Percentiles rank a stretch among this genome's conserved stretches.
These are phyloP conservation scores for Suhomyces yuchorum DNA, from an alignment of 1,139 yeast species.

Conservation along the genomic window DNA sequence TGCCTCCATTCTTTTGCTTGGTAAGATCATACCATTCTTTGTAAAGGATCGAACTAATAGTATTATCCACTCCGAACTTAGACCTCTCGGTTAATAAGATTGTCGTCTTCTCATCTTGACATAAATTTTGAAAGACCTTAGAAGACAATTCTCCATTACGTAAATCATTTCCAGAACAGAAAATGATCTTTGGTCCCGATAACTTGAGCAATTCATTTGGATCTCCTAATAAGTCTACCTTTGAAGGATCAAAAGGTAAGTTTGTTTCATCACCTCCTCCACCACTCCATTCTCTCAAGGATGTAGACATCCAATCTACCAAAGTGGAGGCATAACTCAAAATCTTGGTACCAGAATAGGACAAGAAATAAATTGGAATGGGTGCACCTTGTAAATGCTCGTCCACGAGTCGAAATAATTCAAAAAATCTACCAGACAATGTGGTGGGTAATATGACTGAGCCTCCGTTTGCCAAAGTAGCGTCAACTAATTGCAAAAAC, in stretches of 20 bases:
- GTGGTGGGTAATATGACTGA: constrained; percentile 83
- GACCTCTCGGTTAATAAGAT: constrained; percentile 72
- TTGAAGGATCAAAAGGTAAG: constrained; percentile 73
- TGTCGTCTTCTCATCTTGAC: constrained; percentile 67
- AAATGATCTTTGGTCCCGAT: constrained; percentile 77
- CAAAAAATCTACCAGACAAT: constrained; percentile 81
- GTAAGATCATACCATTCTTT: constrained; percentile 57
- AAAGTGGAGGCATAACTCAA: constrained; percentile 83
- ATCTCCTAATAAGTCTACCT: constrained; percentile 57
- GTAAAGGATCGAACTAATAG: constrained; percentile 44
- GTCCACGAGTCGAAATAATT: constrained; percentile 72
- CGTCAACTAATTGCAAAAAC: constrained; percentile 63
- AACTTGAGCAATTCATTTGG: constrained; percentile 58
- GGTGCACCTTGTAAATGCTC: constrained; percentile 56
- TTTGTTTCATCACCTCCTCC: constrained; percentile 35
- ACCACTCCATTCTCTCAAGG: constrained; percentile 75
- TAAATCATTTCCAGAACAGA: constrained; percentile 75
- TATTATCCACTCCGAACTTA: constrained; percentile 30
- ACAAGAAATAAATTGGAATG: constrained; percentile 71
- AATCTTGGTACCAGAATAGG: constrained; percentile 79
- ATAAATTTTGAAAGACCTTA: constrained; percentile 56
- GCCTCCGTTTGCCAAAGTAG: constrained; percentile 70
- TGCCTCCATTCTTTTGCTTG: constrained; percentile 38
- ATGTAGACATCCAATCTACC: constrained; percentile 93
- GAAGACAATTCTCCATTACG: constrained; percentile 65